phyloP scores from a whole-genome alignment of 1,284 basidiomycete species.

The Coniophora puteana region DNA sequence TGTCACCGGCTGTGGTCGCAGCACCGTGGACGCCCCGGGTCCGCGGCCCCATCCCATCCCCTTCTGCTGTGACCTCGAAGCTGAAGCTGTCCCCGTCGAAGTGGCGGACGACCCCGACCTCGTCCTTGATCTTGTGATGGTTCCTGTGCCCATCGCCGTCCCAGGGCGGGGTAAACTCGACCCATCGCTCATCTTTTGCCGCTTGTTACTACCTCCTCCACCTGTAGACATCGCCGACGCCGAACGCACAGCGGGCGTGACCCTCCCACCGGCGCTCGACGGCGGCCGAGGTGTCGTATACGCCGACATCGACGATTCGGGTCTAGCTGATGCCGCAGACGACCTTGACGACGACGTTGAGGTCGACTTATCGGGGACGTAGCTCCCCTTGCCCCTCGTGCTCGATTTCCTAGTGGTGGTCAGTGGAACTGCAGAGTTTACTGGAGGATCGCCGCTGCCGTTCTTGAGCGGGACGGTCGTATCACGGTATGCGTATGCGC shows the following conservation, averaged over 20 bases:
- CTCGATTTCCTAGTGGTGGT: constrained; percentile 8
- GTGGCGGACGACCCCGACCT: constrained; percentile 17
- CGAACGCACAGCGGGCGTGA: constrained; percentile 58
- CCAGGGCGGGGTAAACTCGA: too few species aligned
- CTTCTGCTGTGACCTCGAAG: constrained; percentile 11
- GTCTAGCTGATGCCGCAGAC: background rate
- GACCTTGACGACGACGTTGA: too few species aligned
- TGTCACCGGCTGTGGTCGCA: too few species aligned
- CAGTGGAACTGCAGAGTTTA: constrained; percentile 23
- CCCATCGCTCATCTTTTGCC: constrained; percentile 49
- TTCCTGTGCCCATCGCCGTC: constrained; percentile 14
- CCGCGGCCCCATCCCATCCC: constrained; percentile 24
- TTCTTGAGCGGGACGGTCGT: constrained; percentile 34
- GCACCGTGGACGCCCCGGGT: constrained; percentile 20
- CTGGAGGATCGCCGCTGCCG: constrained; percentile 41
- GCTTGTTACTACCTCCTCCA: constrained; percentile 48
- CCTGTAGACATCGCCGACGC: constrained; percentile 37
- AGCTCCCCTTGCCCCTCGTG: constrained; percentile 13
- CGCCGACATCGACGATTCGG: background rate
- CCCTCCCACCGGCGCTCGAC: constrained; percentile 37
- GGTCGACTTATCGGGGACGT: constrained; percentile 23
- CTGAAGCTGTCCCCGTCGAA: constrained; percentile 9
- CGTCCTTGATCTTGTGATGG: constrained; percentile 26
- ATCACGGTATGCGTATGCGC: constrained; percentile 20
- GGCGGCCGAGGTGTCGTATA: too few species aligned